Conservation (phyloP, 164 flowering plant genomes). For the Brasenia schreberi region DNA sequence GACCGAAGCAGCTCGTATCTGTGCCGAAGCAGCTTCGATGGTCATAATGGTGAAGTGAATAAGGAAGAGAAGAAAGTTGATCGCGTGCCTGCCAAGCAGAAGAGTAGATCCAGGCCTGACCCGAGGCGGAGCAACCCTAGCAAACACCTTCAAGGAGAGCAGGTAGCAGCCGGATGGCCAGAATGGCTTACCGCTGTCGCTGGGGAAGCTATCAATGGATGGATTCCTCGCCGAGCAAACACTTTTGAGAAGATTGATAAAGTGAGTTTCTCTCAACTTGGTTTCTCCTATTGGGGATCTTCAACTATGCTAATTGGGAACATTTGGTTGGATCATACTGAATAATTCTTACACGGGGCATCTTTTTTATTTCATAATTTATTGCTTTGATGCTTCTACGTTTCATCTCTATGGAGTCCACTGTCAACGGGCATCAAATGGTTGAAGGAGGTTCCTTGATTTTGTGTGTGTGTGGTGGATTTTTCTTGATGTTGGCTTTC, state of each 20-base stretch:
- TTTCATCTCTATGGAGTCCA: too few relatives aligned
- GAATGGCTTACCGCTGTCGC: conserved; percentile 46
- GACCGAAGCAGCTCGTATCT: conserved; percentile 10
- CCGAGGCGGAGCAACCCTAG: conserved; percentile 28
- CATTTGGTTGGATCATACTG: not conserved
- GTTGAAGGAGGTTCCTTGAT: not conserved
- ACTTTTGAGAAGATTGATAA: conserved; percentile 41
- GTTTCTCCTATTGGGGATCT: not conserved
- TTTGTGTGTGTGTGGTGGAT: not conserved
- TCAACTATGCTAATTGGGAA: not conserved
- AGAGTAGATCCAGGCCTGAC: conserved; percentile 23
- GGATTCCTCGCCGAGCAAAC: conserved; percentile 43
- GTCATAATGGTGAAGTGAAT: conserved; percentile 16
- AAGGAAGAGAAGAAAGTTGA: conserved; percentile 8
- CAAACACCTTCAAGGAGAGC: conserved; percentile 34
- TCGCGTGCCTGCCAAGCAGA: conserved; percentile 8
- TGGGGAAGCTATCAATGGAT: conserved; percentile 42
- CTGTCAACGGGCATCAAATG: too few relatives aligned
- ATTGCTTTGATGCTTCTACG: too few relatives aligned
- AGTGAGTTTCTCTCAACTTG: conserved; percentile 10
- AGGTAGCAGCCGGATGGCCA: conserved; percentile 57
- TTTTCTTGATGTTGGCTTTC: not conserved
- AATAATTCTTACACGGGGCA: not conserved
- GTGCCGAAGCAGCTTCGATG: conserved; percentile 10
- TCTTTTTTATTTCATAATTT: too few relatives aligned